These are phyloP conservation scores for Dillenia turbinata DNA, from an alignment of 164 flowering plant genomes.

Conservation along the genomic window DNA sequence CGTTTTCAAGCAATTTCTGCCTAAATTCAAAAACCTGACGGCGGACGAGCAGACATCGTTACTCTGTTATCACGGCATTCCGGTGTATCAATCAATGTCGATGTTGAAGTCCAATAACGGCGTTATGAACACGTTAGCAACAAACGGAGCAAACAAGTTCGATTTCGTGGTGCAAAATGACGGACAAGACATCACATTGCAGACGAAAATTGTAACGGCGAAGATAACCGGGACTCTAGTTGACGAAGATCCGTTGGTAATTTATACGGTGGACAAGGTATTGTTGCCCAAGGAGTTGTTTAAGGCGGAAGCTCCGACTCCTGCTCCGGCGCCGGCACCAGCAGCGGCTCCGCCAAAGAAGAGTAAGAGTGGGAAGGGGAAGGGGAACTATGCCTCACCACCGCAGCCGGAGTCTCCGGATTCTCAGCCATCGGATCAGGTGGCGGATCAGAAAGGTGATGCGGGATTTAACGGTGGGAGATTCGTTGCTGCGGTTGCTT, in stretches of 20 bases:
- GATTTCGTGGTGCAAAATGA: constrained; percentile 32
- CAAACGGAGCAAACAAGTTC: constrained; percentile 31
- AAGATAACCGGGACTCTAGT: constrained; percentile 55
- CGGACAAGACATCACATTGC: constrained; percentile 36
- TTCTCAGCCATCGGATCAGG: constrained; percentile 44
- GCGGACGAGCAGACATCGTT: constrained; percentile 37
- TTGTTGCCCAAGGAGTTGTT: constrained; percentile 72
- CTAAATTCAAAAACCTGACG: constrained; percentile 51
- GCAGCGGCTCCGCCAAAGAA: constrained; percentile 33
- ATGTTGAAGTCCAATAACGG: constrained; percentile 41
- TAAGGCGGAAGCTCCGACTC: constrained; percentile 55
- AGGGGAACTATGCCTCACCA: constrained; percentile 19
- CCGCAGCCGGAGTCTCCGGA: constrained; percentile 44
- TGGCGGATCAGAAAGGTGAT: constrained; percentile 36
- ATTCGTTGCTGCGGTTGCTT: constrained; percentile 8
- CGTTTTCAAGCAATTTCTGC: constrained; percentile 42
- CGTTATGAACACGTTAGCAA: constrained; percentile 36
- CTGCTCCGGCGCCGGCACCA: constrained; percentile 49
- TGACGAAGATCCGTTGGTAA: constrained; percentile 69
- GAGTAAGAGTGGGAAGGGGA: constrained; percentile 9
- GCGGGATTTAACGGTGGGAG: constrained; percentile 25
- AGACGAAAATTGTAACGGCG: constrained; percentile 63
- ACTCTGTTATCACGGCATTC: constrained; percentile 32
- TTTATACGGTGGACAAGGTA: constrained; percentile 61
- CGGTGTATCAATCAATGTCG: constrained; percentile 32